These are phyloP conservation scores for Moringa oleifera DNA, from an alignment of 345 rosid species.

Conservation along the genomic window DNA sequence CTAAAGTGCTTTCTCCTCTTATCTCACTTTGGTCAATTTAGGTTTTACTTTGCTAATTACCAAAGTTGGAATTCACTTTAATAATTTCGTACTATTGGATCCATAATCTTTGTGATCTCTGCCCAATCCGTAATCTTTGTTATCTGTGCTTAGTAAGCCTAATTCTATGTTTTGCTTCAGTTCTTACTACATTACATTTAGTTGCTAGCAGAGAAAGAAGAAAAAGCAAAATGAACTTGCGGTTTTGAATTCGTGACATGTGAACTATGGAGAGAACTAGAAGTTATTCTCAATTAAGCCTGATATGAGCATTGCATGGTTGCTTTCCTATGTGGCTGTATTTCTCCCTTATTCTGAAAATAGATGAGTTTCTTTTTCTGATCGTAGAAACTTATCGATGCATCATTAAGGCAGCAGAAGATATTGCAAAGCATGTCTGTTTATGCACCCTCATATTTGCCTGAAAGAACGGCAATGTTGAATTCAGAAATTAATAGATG, in stretches of 20 bases:
- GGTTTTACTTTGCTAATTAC: background rate
- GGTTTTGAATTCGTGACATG: background rate
- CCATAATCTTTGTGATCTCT: background rate
- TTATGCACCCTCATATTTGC: conserved; percentile 42
- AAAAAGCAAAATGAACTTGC: background rate
- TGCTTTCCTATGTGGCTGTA: too few species aligned
- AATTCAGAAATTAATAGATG: conserved; percentile 43
- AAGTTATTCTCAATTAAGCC: background rate
- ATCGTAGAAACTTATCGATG: conserved; percentile 70
- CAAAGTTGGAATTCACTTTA: background rate
- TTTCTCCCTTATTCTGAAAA: background rate
- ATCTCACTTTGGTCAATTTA: background rate
- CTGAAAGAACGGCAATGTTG: conserved; percentile 34
- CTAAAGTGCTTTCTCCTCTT: conserved; percentile 37
- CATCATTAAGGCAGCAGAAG: conserved; percentile 64
- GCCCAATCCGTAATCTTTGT: background rate
- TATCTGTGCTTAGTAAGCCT: background rate
- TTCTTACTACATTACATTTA: background rate
- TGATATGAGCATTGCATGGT: too few species aligned
- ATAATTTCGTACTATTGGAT: background rate
- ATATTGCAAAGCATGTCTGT: conserved; percentile 60
- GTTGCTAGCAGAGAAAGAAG: background rate
- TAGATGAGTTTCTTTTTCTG: conserved; percentile 1
- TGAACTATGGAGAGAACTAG: background rate
- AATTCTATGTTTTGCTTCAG: background rate